A percentile compares a stretch with the other conserved stretches of the same genome.
Conservation (phyloP, 257 asterid genomes). For the Nicotiana tabacum region DNA sequence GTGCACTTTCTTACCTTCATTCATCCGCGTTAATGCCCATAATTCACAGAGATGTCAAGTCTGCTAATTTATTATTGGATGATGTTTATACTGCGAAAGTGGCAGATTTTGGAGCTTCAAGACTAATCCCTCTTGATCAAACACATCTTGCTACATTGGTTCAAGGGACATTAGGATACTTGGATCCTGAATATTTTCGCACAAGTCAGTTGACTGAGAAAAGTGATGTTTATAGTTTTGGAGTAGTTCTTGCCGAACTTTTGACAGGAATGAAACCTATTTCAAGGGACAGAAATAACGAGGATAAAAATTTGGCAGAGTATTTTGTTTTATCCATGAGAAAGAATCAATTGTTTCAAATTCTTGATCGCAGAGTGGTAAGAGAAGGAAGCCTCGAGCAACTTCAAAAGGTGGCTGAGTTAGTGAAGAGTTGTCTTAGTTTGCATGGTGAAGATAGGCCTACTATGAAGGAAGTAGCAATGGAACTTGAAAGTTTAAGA, state of each 20-base stretch:
- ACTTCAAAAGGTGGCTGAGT: conserved; percentile 24
- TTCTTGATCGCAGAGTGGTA: conserved; percentile 30
- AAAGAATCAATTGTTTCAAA: conserved; percentile 27
- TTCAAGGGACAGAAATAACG: background rate
- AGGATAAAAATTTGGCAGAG: conserved; percentile 32
- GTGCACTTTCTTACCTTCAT: conserved; percentile 55
- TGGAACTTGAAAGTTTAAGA: conserved; percentile 38
- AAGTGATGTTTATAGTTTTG: conserved; percentile 64
- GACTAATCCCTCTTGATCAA: conserved; percentile 44
- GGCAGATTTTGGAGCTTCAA: conserved; percentile 58
- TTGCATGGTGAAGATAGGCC: conserved; percentile 40
- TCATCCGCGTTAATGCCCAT: conserved; percentile 47
- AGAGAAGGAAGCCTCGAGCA: conserved; percentile 41
- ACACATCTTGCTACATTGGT: conserved; percentile 49
- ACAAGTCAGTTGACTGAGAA: conserved; percentile 44
- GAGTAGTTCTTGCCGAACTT: conserved; percentile 53
- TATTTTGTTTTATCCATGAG: conserved; percentile 28
- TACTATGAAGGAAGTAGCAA: conserved; percentile 46
- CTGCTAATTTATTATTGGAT: conserved; percentile 48
- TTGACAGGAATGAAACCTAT: conserved; percentile 47
- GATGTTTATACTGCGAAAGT: conserved; percentile 35
- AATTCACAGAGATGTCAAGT: conserved; percentile 57
- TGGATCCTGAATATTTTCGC: conserved; percentile 59
- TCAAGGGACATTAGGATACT: conserved; percentile 53
- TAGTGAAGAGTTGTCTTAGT: conserved; percentile 40